Evolutionary conservation across 148 eudicot species (phyloP).

Genomic region (Rhododendron molle): DNA sequence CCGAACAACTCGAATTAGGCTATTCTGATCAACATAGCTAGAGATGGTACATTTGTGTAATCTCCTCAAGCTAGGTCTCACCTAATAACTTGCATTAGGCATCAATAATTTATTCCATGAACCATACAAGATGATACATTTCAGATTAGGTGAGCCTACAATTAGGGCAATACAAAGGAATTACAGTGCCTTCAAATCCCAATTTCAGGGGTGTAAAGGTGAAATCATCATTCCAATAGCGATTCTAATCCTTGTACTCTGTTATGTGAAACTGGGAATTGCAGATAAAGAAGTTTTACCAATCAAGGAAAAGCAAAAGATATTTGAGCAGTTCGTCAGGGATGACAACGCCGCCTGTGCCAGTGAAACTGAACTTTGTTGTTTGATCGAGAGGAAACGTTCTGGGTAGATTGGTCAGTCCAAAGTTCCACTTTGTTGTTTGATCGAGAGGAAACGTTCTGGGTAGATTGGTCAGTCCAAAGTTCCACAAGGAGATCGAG

Average conservation of each 20-base stretch:
- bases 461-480: conserved; percentile 77
- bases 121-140: background rate
- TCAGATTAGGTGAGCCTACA: background rate
- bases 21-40: no score
- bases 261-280: background rate
- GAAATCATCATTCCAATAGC: background rate
- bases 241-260: background rate
- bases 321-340: conserved; percentile 57
- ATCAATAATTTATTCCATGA: background rate
- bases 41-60: no score
- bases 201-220: background rate
- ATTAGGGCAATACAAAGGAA: background rate
- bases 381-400: conserved; percentile 74
- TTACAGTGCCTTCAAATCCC: background rate
- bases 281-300: conserved; percentile 76
- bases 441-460: conserved; percentile 72
- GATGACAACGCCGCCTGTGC: conserved; percentile 50
- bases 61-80: no score
- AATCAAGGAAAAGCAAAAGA: conserved; percentile 52
- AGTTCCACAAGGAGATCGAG: conserved; percentile 44
- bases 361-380: conserved; percentile 47
- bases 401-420: conserved; percentile 72
- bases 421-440: conserved; percentile 60
- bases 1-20: no score
- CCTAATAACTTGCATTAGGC: no score